Conservation (phyloP, 202 grass and related monocot species). For the Bolboschoenoplectus hybrid region DNA sequence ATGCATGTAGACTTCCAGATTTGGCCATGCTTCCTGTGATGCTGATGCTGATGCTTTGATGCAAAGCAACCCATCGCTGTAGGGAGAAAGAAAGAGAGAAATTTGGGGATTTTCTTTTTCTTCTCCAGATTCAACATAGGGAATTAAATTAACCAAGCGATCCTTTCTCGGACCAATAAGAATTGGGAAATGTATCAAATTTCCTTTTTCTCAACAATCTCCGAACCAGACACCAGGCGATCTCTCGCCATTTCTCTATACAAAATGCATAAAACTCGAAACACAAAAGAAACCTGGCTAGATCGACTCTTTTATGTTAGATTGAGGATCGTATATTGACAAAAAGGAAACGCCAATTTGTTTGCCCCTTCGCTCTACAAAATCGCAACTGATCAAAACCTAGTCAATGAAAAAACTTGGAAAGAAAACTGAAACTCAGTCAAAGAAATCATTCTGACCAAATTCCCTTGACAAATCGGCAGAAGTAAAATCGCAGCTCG, state of each 20-base stretch:
- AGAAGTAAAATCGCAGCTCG: neutral
- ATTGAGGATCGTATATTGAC: neutral
- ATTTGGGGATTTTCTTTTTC: conserved; percentile 44
- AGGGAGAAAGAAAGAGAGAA: conserved; percentile 28
- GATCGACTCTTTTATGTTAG: conserved; percentile 29
- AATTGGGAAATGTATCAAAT: neutral
- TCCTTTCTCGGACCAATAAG: conserved; percentile 20
- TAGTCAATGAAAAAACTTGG: neutral
- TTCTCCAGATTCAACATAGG: conserved; percentile 33
- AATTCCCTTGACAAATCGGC: neutral
- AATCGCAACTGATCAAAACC: conserved; percentile 16
- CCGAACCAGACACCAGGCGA: neutral
- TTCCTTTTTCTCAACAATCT: neutral
- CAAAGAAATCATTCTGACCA: conserved; percentile 9
- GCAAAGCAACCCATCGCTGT: conserved; percentile 78
- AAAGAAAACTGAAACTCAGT: conserved; percentile 13
- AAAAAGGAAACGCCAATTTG: neutral
- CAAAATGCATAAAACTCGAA: conserved; percentile 18
- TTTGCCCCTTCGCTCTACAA: conserved; percentile 19
- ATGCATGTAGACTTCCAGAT: conserved; percentile 57
- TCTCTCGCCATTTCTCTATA: conserved; percentile 33
- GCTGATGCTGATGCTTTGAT: conserved; percentile 56
- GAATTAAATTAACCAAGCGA: conserved; percentile 16
- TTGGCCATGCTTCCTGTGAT: conserved; percentile 1
- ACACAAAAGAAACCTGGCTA: conserved; percentile 25